phyloP scores from a whole-genome alignment of 805 yeast genomes.

The Cyberlindnera euphorbiae region DNA sequence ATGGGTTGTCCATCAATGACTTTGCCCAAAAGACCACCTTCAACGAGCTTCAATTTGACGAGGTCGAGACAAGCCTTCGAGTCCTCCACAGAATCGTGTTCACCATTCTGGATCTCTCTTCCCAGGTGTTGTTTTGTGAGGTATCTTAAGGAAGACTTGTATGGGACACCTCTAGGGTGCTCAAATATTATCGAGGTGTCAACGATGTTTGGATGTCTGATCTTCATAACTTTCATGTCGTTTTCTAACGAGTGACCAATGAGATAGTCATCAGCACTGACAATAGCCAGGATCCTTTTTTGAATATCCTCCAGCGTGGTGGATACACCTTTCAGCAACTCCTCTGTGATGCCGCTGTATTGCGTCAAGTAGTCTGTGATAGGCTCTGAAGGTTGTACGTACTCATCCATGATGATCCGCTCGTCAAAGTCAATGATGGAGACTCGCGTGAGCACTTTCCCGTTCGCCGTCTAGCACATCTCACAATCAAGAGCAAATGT shows the following conservation, averaged over 20 bases:
- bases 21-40: conserved; percentile 65
- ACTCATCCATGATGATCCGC: conserved; percentile 59
- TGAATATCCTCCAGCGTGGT: conserved; percentile 70
- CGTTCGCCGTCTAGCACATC: conserved; percentile 67
- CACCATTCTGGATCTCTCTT: conserved; percentile 62
- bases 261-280: conserved; percentile 57
- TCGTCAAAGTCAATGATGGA: conserved; percentile 65
- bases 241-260: conserved; percentile 90
- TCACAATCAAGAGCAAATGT: conserved; percentile 90
- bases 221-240: conserved; percentile 65
- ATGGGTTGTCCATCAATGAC: conserved; percentile 38
- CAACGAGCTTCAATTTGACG: conserved; percentile 59
- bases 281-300: conserved; percentile 38
- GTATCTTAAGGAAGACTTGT: conserved; percentile 71
- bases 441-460: conserved; percentile 69
- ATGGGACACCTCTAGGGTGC: conserved; percentile 80
- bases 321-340: conserved; percentile 53
- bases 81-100: conserved; percentile 85
- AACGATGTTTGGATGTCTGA: conserved; percentile 69
- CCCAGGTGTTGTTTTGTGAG: conserved; percentile 54
- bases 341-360: conserved; percentile 85
- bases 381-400: conserved; percentile 71
- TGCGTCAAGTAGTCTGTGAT: conserved; percentile 78
- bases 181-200: conserved; percentile 79
- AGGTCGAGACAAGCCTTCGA: conserved; percentile 76